Conservation (phyloP, 208 protist species). For the Wallacemonas sp. region DNA sequence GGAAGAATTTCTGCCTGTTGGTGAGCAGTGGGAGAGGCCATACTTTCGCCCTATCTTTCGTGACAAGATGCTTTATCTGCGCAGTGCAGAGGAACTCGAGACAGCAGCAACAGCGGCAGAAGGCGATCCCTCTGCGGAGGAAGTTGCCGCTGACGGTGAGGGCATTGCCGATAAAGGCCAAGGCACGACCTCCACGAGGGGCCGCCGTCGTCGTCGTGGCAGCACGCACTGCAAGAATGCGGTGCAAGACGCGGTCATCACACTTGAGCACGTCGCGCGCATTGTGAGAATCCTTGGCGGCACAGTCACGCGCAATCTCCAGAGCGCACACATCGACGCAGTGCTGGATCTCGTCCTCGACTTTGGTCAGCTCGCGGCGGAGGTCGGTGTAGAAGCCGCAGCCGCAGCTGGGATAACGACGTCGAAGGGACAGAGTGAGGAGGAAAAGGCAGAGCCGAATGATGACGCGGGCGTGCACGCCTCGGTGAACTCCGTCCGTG, state of each 20-base stretch:
- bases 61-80: conserved; percentile 48
- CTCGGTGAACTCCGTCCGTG: too few relatives aligned
- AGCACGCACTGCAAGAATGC: not conserved
- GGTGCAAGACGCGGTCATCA: conserved; percentile 23
- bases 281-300: conserved; percentile 69
- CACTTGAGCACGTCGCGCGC: conserved; percentile 44
- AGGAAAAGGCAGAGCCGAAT: too few relatives aligned
- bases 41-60: conserved; percentile 62
- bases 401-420: not conserved
- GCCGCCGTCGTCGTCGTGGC: too few relatives aligned
- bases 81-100: conserved; percentile 6
- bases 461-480: too few relatives aligned
- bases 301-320: conserved; percentile 44
- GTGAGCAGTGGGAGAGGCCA: conserved; percentile 42
- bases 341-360: conserved; percentile 48
- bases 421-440: too few relatives aligned
- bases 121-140: too few relatives aligned
- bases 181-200: too few relatives aligned
- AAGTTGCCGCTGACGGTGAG: too few relatives aligned
- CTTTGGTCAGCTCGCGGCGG: conserved; percentile 11
- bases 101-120: too few relatives aligned
- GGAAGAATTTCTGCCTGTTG: conserved; percentile 39
- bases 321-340: conserved; percentile 38
- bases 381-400: conserved; percentile 17
- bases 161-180: too few relatives aligned